phyloP scores from a whole-genome alignment of 1,284 basidiomycete species.

The Mycena sp. region DNA sequence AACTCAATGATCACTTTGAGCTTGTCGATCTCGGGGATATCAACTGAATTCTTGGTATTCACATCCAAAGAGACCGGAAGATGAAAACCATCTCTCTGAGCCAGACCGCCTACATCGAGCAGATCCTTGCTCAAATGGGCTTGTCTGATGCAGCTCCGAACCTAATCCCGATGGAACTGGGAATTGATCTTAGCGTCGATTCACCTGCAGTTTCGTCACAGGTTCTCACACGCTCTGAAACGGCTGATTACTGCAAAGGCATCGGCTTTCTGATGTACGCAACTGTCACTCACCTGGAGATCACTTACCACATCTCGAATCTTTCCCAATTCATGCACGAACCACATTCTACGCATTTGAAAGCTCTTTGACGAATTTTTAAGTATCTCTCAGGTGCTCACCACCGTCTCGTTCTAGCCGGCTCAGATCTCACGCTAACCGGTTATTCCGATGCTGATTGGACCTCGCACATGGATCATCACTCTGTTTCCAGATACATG shows the following conservation, averaged over 20 bases:
- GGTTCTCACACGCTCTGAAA: constrained; percentile 18
- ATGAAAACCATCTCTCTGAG: not conserved
- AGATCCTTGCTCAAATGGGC: not conserved
- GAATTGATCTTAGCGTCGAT: not conserved
- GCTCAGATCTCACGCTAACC: not conserved
- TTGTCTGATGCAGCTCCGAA: constrained; percentile 14
- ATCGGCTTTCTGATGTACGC: not conserved
- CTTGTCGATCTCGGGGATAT: not conserved
- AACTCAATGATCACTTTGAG: no score
- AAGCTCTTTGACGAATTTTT: not conserved
- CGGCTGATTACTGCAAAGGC: not conserved
- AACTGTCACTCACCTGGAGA: constrained; percentile 13
- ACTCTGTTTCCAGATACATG: constrained; percentile 8
- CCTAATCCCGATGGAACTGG: constrained; percentile 30
- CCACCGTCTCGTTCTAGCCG: constrained; percentile 1
- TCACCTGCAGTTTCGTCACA: not conserved
- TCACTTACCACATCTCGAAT: constrained; percentile 17
- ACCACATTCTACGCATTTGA: not conserved
- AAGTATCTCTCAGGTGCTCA: not conserved
- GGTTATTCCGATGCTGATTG: constrained; percentile 9
- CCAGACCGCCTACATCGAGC: no score
- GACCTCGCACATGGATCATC: not conserved
- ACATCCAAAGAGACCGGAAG: not conserved
- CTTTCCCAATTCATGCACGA: not conserved
- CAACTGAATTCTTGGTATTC: not conserved